These are phyloP conservation scores for Penicillium sp. DNA, from an alignment of 2,329 filamentous ascomycete genomes.

Conservation along the genomic window DNA sequence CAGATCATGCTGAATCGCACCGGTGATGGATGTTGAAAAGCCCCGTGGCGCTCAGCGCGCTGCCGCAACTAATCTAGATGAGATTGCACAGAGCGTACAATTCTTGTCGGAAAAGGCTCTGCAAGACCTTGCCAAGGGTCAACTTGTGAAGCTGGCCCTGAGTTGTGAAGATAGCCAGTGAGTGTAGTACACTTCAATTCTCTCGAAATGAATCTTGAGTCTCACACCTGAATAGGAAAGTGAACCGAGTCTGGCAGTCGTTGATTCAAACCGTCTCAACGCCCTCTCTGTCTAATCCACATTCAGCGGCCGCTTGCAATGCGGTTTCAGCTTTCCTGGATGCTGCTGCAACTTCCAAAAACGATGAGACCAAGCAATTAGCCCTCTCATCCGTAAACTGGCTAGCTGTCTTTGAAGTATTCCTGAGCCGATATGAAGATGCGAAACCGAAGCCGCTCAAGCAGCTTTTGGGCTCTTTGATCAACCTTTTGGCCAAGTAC, in stretches of 20 bases:
- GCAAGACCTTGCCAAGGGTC: slow-evolving; percentile 38
- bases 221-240: slow-evolving; percentile 30
- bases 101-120: slow-evolving; percentile 38
- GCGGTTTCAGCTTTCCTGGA: slow-evolving; percentile 48
- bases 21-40: slow-evolving; percentile 27
- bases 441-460: slow-evolving; percentile 49
- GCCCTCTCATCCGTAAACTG: slow-evolving; percentile 39
- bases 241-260: slow-evolving; percentile 41
- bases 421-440: slow-evolving; percentile 45
- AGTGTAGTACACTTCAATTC: slow-evolving; percentile 14
- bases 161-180: slow-evolving; percentile 37
- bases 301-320: slow-evolving; percentile 49
- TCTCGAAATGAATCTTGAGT: background rate
- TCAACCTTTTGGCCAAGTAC: slow-evolving; percentile 35
- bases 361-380: slow-evolving; percentile 35
- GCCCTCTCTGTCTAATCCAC: slow-evolving; percentile 40
- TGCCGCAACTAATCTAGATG: slow-evolving; percentile 30
- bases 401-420: slow-evolving; percentile 44
- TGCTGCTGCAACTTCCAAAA: slow-evolving; percentile 36
- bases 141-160: slow-evolving; percentile 36
- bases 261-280: slow-evolving; percentile 46
- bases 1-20: slow-evolving; percentile 19
- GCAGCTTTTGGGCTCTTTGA: slow-evolving; percentile 46
- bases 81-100: slow-evolving; percentile 38
- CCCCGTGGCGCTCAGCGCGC: slow-evolving; percentile 16